Base-by-base conservation (phyloP, 371 early-diverging fungal species). In the Mucor circinelloides region DNA sequence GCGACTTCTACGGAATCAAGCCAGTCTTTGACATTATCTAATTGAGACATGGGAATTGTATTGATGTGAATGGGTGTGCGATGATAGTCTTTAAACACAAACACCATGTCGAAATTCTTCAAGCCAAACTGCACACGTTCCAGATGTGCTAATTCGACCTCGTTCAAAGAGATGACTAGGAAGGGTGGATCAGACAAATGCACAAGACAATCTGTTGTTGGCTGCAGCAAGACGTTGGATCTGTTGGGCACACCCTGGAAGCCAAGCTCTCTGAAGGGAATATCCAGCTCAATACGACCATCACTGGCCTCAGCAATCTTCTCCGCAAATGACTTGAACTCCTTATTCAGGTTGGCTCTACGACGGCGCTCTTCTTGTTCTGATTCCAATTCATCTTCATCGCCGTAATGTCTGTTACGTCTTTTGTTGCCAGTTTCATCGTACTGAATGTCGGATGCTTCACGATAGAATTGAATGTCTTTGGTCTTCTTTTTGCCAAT, bases 401-500 rank as follows among this genome's bases (percentile, higher is more conserved):
- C 96, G 66, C 97, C 96, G 80, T 98, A 95, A 72, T 90, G 86
- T 77, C 97, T 87, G 27, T 67, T 67, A 70, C 99, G 86, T 67
- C 95, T 88, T 67, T 96, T 92, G 77, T 97, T 99, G 60, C 97
- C 95, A 12, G 99, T 99, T 79, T 99, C 99, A 76, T 99, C 99
- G 72, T 93, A 97, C 64, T 90, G 89, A 1, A 93, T 94, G 67
- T 97, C 98, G 2, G 95, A 89, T 2, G 97, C 98, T 75, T 99
- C 99, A 69, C 97, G 93, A 76, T 95, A 99, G 85, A 99, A 99
- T 86, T 99, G 99, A 46, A 99, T 90, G 77, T 99, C 99, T 83
- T 93, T 93, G 2, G 97, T 97, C 83, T 99, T 99, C 85, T 96
- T 97, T 79, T 97, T 97, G 58, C 97, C 97, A 76, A 99, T 89